Evolutionary conservation across 2,329 filamentous ascomycete genomes (phyloP).

Genomic region (Beauveria asiatica): DNA sequence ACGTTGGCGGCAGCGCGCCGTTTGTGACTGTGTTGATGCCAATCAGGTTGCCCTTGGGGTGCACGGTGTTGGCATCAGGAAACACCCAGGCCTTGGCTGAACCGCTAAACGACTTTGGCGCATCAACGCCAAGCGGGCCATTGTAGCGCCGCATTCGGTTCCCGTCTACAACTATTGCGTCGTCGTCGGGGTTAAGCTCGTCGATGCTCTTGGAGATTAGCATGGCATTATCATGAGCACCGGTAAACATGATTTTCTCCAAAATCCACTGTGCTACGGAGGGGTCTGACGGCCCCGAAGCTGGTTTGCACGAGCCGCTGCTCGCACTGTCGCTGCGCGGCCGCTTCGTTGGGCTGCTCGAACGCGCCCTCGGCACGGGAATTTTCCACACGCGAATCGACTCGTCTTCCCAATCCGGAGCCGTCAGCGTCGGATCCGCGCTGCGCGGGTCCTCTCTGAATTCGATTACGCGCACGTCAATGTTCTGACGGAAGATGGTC

Average conservation of each 20-base stretch:
- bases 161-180: slow-evolving; percentile 51
- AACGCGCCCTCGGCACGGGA: slow-evolving; percentile 32
- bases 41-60: slow-evolving; percentile 9
- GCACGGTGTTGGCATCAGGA: slow-evolving; percentile 4
- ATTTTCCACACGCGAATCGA: slow-evolving; percentile 82
- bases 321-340: slow-evolving; percentile 17
- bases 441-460: slow-evolving; percentile 39
- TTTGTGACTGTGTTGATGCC: slow-evolving; percentile 18
- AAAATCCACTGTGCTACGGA: slow-evolving; percentile 23
- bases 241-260: slow-evolving; percentile 29
- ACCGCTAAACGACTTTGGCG: slow-evolving; percentile 15
- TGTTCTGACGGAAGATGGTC: slow-evolving; percentile 78
- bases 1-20: slow-evolving; percentile 54
- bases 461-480: slow-evolving; percentile 67
- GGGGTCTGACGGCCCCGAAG: slow-evolving; percentile 20
- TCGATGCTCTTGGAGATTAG: slow-evolving; percentile 18
- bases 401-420: slow-evolving; percentile 66
- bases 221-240: slow-evolving; percentile 19
- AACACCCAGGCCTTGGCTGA: slow-evolving; percentile 23
- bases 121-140: slow-evolving; percentile 40
- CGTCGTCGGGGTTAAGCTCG: slow-evolving; percentile 22
- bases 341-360: slow-evolving; percentile 29
- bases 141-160: slow-evolving; percentile 60
- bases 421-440: slow-evolving; percentile 12
- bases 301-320: slow-evolving; percentile 14